These are phyloP conservation scores for Paracoccidioides lutzii DNA, from an alignment of 2,329 filamentous ascomycete species.

Conservation along the genomic window DNA sequence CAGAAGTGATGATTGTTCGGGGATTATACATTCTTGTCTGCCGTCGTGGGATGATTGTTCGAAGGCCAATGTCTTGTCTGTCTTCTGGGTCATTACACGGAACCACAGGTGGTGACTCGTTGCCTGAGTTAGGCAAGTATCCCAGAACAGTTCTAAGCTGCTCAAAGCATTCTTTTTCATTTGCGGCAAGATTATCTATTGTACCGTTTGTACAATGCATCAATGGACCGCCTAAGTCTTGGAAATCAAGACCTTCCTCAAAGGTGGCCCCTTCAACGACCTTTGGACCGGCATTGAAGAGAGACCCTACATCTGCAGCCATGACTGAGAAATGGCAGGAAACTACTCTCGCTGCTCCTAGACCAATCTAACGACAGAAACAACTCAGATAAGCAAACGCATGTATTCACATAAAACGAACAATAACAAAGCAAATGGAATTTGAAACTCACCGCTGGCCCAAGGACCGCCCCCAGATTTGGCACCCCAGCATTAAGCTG, in stretches of 20 bases:
- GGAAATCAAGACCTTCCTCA: slow-evolving; percentile 47
- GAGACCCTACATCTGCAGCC: slow-evolving; percentile 47
- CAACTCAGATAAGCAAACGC: not conserved
- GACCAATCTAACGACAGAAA: slow-evolving; percentile 35
- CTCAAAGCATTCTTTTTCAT: slow-evolving; percentile 49
- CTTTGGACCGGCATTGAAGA: slow-evolving; percentile 53
- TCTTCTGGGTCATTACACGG: slow-evolving; percentile 37
- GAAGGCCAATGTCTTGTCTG: slow-evolving; percentile 37
- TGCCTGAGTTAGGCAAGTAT: slow-evolving; percentile 47
- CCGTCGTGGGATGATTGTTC: slow-evolving; percentile 45
- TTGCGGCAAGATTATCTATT: slow-evolving; percentile 50
- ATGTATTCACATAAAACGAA: not conserved
- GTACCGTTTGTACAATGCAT: slow-evolving; percentile 55
- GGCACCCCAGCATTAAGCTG: slow-evolving; percentile 52
- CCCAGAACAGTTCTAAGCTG: slow-evolving; percentile 45
- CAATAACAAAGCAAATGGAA: not conserved
- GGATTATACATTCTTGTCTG: slow-evolving; percentile 50
- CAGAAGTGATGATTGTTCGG: slow-evolving; percentile 42
- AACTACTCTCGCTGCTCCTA: slow-evolving; percentile 49
- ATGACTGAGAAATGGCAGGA: slow-evolving; percentile 54
- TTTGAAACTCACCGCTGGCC: slow-evolving; percentile 37
- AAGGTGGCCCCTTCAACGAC: slow-evolving; percentile 52
- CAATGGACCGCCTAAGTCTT: slow-evolving; percentile 46
- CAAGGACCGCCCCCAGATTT: slow-evolving; percentile 50
- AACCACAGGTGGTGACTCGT: slow-evolving; percentile 40